phyloP scores from a whole-genome alignment of 345 rosid genomes.

The rapeseed (Brassica napus) region Da-Ae NC_063447.1:58019001-58019500 shows the following conservation, averaged over 20 bases:
- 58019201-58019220: slow-evolving; percentile 16
- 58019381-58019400: neutral
- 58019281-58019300: neutral
- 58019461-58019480: neutral
- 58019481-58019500: neutral
- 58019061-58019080: neutral
- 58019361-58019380: neutral
- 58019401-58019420: neutral
- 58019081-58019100: slow-evolving; percentile 17
- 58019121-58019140: slow-evolving; percentile 12
- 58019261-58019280: slow-evolving; percentile 3
- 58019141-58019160: neutral
- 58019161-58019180: slow-evolving; percentile 15
- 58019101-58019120: slow-evolving; percentile 22
- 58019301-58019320: neutral
- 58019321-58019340: neutral
- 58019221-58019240: slow-evolving; percentile 3
- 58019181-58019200: slow-evolving; percentile 4
- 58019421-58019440: neutral
- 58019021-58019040: neutral
- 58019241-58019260: slow-evolving; percentile 27
- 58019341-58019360: neutral
- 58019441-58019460: neutral
- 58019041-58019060: neutral
- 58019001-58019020: slow-evolving; percentile 19